Base-by-base conservation (phyloP, 2,329 filamentous ascomycete genomes). In the Apiospora aurea region DNA sequence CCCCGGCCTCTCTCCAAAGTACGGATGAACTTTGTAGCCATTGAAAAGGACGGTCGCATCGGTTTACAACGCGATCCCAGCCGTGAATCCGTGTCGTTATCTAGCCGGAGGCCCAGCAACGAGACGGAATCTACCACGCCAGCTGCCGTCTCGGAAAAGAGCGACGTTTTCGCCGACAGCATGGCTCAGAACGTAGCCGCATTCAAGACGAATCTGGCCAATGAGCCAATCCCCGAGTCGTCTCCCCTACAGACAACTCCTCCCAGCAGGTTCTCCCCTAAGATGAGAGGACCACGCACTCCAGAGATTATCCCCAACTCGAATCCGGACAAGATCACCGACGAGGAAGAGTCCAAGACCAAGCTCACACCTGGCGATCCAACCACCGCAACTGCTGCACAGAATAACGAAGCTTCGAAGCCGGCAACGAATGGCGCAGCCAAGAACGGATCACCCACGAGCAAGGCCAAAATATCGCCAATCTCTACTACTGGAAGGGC, bases 1-100 rank as follows among this genome's bases (percentile, higher is more conserved):
- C 88, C 90, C 44, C 86, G 92, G 77, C 92, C 91, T 34, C 87
- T 94, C 53, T 94, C 92, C 74, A 94, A 92, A 82, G 90, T 95
- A 61, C 89, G 92, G 75, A 93, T 92, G 49, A 93, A 86, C 79
- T 95, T 95, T 79, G 88, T 95, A 70, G 89, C 92, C 24, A 88
- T 95, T 66, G 92, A 94, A 79, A 90, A 90, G 74, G 87, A 90
- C 81, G 88, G 89, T 70, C 84, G 86, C 64, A 83, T 90, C 75
- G 88, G 88, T 66, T 80, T 90, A 43, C 85, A 83, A 77, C 80
- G 84, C 72, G 82, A 85, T 57, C 79, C 79, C 34, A 87, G 85
- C 74, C 79, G 80, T 53, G 85, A 86, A 38, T 86, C 85, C 0
- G 78, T 77, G 53, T 78, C 81, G 7, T 81, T 80, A 10, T 79